Base-by-base conservation (phyloP, 2,329 filamentous ascomycete species). In the Drechslera avenae region DNA sequence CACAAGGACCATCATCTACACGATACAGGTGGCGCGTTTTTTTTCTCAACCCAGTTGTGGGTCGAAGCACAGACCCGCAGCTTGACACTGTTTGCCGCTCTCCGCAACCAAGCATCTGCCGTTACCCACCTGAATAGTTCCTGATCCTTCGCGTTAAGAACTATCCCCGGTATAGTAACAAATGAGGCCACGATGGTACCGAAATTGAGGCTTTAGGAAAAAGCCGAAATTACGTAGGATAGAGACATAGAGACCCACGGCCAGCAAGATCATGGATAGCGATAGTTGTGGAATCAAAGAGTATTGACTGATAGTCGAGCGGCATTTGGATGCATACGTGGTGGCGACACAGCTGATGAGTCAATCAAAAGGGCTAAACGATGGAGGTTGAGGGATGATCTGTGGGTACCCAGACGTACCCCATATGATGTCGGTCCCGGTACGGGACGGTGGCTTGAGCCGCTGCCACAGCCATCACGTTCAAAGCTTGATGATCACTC, bases 11-110 rank as follows among this genome's bases (percentile, higher is more conserved):
- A 39, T 33, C 54, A 48, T 46, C 30, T 44, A 50, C 30, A 32
- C 36, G 37, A 51, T 31, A 50, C 42, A 50, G 39, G 47, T 44
- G 44, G 36, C 33, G 28, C 37, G 36, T 36, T 36, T 46, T 21
- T 37, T 36, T 46, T 21, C 34, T 30, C 33, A 44, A 56, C 57
- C 34, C 55, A 56, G 4, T 7, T 9, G 28, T 56, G 44, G 50
- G 57, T 39, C 23, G 36, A 50, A 47, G 52, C 46, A 58, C 49
- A 60, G 57, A 47, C 49, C 46, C 39, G 23, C 17, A 32, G 26
- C 26, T 28, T 28, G 26, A 28, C 12, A 10, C 26, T 10, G 26
- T 28, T 28, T 13, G 26, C 26, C 26, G 32, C 14, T 36, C 39
- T 42, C 45, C 19, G 10, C 35, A 1, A 46, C 35, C 16, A 19